phyloP scores from a whole-genome alignment of 192 early-diverging fungal genomes.

The Backusella tuberculispora region DNA sequence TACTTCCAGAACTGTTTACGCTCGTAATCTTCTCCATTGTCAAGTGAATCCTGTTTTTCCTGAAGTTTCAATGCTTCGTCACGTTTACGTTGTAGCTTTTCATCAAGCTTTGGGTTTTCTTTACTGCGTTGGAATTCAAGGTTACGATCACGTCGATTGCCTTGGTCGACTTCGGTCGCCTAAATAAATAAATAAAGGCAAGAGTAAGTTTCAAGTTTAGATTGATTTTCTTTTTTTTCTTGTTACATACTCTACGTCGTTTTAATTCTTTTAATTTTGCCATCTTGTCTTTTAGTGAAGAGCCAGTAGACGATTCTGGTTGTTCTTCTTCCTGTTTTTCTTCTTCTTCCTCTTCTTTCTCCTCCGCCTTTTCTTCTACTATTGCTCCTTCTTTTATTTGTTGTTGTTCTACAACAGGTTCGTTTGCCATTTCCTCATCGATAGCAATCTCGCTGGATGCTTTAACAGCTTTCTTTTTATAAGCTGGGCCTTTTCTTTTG shows the following conservation, averaged over 20 bases:
- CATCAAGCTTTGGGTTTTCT: slow-evolving; percentile 65
- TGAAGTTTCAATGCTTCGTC: slow-evolving; percentile 77
- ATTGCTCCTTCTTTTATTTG: not conserved
- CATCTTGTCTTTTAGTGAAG: slow-evolving; percentile 43
- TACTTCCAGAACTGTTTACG: slow-evolving; percentile 82
- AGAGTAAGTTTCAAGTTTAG: not conserved
- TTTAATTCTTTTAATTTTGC: slow-evolving; percentile 53
- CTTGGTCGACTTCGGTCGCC: slow-evolving; percentile 52
- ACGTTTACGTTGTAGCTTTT: slow-evolving; percentile 67
- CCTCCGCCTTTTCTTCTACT: not conserved
- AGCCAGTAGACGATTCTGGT: not conserved
- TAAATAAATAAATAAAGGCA: not conserved
- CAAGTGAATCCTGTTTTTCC: slow-evolving; percentile 60
- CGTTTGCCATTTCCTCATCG: not conserved
- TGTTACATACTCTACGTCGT: slow-evolving; percentile 45
- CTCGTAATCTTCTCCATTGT: slow-evolving; percentile 83
- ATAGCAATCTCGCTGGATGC: slow-evolving; percentile 5
- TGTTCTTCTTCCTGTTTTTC: not conserved
- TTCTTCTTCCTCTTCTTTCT: not conserved
- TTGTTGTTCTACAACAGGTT: not conserved
- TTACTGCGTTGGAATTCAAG: slow-evolving; percentile 75
- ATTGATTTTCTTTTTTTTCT: not conserved
- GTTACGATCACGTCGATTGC: slow-evolving; percentile 78
- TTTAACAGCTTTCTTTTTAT: not conserved
- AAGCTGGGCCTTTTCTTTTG: not conserved